Evolutionary conservation across 1,284 basidiomycete species (phyloP).

Genomic region (Fomitopsis pinicola): DNA sequence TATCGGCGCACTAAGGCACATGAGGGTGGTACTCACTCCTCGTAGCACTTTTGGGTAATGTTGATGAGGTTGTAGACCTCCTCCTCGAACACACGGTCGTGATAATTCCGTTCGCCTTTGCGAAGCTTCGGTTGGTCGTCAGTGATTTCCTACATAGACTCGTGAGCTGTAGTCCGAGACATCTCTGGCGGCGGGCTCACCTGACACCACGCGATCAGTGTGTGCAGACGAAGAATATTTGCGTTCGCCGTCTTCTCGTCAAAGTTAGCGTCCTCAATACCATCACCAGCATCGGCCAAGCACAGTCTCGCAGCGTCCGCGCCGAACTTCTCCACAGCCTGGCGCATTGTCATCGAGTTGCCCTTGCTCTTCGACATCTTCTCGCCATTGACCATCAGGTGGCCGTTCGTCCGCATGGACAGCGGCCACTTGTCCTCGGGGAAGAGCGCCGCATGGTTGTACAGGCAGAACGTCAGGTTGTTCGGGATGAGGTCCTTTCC

Average conservation of each 20-base stretch:
- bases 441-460: conserved; percentile 94
- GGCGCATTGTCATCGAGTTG: conserved; percentile 77
- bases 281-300: conserved; percentile 96
- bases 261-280: conserved; percentile 97
- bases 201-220: conserved; percentile 89
- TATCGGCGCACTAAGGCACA: not conserved
- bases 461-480: conserved; percentile 93
- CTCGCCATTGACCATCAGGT: conserved; percentile 96
- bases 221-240: conserved; percentile 93
- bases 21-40: conserved; percentile 51
- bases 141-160: conserved; percentile 61
- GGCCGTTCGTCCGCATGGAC: conserved; percentile 94
- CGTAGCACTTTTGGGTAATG: conserved; percentile 76
- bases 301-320: conserved; percentile 90
- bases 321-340: conserved; percentile 84
- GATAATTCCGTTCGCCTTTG: conserved; percentile 64
- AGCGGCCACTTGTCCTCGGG: conserved; percentile 91
- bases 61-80: conserved; percentile 88
- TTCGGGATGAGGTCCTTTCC: conserved; percentile 98
- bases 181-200: conserved; percentile 36
- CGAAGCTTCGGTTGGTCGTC: conserved; percentile 69
- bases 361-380: conserved; percentile 99
- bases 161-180: not conserved
- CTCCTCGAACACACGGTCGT: conserved; percentile 89
- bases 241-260: conserved; percentile 99